phyloP scores from a whole-genome alignment of 495 filamentous ascomycete species.

The Schizothecium vesticola region DNA sequence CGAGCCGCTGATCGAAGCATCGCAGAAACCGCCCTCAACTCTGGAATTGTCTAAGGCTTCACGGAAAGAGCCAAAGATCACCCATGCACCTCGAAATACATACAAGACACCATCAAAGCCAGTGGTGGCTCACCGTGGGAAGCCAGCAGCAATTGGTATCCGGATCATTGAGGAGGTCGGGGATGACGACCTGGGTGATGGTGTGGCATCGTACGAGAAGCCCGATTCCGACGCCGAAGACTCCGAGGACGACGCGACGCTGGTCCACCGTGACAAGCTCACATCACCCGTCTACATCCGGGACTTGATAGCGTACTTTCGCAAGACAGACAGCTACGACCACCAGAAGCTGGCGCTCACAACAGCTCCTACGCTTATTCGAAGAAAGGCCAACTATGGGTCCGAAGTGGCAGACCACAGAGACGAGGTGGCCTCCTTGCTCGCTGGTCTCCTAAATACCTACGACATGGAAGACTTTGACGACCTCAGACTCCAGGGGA shows the following conservation, averaged over 20 bases:
- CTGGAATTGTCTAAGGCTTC: not conserved
- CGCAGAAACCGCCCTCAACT: not conserved
- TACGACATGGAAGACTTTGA: constrained; percentile 71
- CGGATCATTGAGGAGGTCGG: constrained; percentile 61
- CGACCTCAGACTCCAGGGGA: constrained; percentile 69
- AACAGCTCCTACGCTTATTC: constrained; percentile 73
- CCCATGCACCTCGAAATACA: not conserved
- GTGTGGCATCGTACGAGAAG: constrained; percentile 77
- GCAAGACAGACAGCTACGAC: constrained; percentile 79
- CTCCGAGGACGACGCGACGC: constrained; percentile 84
- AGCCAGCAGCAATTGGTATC: constrained; percentile 32
- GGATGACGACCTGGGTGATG: constrained; percentile 51
- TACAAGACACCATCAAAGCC: not conserved
- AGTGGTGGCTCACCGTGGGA: constrained; percentile 18
- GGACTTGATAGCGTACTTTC: constrained; percentile 72
- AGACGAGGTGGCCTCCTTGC: constrained; percentile 68
- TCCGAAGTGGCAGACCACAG: constrained; percentile 80
- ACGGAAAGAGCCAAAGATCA: not conserved
- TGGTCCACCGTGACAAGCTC: constrained; percentile 75
- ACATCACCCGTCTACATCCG: constrained; percentile 88
- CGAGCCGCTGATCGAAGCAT: constrained; percentile 2
- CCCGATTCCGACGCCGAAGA: constrained; percentile 91
- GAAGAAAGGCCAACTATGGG: constrained; percentile 81
- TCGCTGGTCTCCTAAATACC: constrained; percentile 77
- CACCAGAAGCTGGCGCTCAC: constrained; percentile 71